Evolutionary conservation across 2,329 filamentous ascomycete genomes (phyloP).

Genomic region (Fusarium miscanthi): DNA sequence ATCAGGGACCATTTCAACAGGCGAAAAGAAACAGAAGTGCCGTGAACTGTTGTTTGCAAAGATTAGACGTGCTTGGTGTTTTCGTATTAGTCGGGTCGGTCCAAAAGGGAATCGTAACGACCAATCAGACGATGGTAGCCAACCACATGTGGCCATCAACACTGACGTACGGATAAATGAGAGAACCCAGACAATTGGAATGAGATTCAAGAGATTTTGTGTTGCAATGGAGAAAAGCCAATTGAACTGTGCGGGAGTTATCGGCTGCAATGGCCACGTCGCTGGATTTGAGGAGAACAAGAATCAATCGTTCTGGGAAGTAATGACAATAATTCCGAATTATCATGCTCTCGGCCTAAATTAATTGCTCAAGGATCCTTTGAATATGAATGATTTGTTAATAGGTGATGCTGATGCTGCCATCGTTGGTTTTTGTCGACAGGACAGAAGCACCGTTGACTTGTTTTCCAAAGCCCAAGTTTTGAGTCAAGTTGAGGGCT

Average conservation of each 20-base stretch:
- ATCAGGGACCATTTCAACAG: accelerated
- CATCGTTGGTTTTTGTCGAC: background rate
- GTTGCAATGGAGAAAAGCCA: background rate
- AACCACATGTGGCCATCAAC: constrained; percentile 43
- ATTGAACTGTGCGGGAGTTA: constrained; percentile 25
- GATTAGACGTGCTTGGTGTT: constrained; percentile 16
- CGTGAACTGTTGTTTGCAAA: background rate
- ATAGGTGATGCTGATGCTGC: background rate
- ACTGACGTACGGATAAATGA: constrained; percentile 30
- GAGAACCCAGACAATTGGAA: background rate
- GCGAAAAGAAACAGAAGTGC: background rate
- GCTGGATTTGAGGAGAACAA: background rate
- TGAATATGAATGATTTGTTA: background rate
- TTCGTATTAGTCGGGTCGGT: constrained; percentile 30
- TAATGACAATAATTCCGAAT: background rate
- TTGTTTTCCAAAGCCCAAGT: background rate
- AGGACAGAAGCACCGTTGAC: background rate
- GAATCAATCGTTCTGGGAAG: background rate
- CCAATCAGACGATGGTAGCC: constrained; percentile 38
- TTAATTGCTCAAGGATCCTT: background rate
- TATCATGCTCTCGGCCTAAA: background rate
- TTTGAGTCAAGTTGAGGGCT: background rate
- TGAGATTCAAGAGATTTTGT: background rate
- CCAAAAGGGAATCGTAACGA: constrained; percentile 6
- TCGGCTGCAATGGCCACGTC: background rate